phyloP scores from a whole-genome alignment of 768 basidiomycete genomes.

The Suillus subaureus region DNA sequence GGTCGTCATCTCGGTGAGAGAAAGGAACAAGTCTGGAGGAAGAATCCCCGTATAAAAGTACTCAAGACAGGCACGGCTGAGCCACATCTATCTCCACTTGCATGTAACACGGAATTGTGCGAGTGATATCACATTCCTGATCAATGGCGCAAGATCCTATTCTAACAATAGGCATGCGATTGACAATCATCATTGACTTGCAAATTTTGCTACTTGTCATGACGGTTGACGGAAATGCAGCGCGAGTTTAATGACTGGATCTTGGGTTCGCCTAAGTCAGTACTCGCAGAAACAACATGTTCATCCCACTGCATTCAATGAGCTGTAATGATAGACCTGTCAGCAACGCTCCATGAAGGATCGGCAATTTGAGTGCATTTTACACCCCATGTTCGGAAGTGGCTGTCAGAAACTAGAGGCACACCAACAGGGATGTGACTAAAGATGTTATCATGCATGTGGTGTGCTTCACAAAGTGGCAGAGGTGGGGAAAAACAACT shows the following conservation, averaged over 20 bases:
- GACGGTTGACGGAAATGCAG: neutral
- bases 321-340: too few relatives aligned
- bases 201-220: neutral
- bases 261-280: neutral
- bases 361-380: neutral
- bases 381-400: neutral
- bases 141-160: neutral
- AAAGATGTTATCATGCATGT: neutral
- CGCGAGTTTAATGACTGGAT: neutral
- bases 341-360: too few relatives aligned
- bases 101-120: neutral
- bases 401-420: neutral
- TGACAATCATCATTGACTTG: too few relatives aligned
- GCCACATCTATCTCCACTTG: neutral
- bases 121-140: neutral
- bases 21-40: neutral
- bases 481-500: neutral
- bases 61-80: neutral
- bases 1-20: neutral
- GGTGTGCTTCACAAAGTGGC: neutral
- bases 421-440: neutral
- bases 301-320: neutral
- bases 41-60: neutral
- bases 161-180: neutral
- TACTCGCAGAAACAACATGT: too few relatives aligned